Conservation (phyloP, 805 yeast species). For the Alloascoidea hylecoeti region DNA sequence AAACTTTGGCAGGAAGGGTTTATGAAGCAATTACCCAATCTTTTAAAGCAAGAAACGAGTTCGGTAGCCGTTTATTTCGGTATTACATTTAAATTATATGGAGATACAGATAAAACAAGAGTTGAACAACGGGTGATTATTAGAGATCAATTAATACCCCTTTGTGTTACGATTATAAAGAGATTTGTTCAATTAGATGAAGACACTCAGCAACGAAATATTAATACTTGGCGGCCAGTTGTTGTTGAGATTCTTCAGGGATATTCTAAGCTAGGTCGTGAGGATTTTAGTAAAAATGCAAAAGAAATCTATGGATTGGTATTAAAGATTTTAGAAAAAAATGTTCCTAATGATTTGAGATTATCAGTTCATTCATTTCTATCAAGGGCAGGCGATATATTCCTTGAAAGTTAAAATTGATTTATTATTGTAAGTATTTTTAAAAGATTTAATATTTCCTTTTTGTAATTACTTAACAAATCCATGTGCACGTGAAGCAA, state of each 20-base stretch:
- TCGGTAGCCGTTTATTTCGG: conserved; percentile 80
- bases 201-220: conserved; percentile 55
- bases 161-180: conserved; percentile 57
- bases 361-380: conserved; percentile 46
- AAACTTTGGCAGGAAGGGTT: conserved; percentile 85
- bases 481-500: no score
- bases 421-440: no score
- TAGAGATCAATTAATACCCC: conserved; percentile 41
- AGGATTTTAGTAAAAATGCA: conserved; percentile 46
- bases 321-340: conserved; percentile 43
- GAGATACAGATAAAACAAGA: conserved; percentile 40
- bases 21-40: conserved; percentile 83
- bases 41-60: conserved; percentile 82
- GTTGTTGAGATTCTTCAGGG: conserved; percentile 81
- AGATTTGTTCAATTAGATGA: conserved; percentile 66
- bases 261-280: conserved; percentile 59
- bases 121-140: conserved; percentile 32
- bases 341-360: conserved; percentile 46
- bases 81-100: conserved; percentile 66
- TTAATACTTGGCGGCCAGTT: conserved; percentile 84
- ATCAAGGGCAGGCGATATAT: conserved; percentile 30
- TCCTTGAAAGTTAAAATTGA: no score
- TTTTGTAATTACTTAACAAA: no score
- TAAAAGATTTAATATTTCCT: no score
- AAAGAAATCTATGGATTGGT: conserved; percentile 48